Evolutionary conservation across 2,329 filamentous ascomycete genomes (phyloP), one percentile per base, ranked within the genome.

Genomic region (Aspergillus arachidicola): DNA sequence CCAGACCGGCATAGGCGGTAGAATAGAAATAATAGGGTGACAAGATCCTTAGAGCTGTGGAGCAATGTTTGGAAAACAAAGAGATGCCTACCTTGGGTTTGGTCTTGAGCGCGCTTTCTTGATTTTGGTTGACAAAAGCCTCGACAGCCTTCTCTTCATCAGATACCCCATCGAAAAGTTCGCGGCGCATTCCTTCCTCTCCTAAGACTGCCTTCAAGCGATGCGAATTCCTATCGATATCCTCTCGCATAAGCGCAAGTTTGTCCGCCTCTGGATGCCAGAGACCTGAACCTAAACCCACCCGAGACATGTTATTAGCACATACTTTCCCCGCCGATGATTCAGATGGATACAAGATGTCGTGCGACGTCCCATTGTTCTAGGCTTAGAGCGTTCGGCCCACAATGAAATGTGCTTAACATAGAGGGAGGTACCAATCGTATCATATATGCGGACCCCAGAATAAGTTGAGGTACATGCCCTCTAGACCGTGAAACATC

Each of bases 41-140:
- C n/a, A 34, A 32, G 48, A 21, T 19, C 19, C 28, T 10, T 51
- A 12, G 26, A 30, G 48, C 28, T 19, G 41, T 30, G 46, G 26
- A 32, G 19, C 14, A 43, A 57, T 58, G 56, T 32, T 26, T 43
- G 38, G 45, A 54, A 34, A 58, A 5, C 19, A 30, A 48, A 61
- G 32, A 61, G 53, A 34, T 12, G 80, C 85, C 76, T 76, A 93
- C 92, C 87, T 94, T 94, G 5, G 94, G 94, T 73, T 90, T 89
- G 43, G 87, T 94, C 83, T 96, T 96, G 57, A 97, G 82, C 16
- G 93, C 92, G 65, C 87, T 90, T 63, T 88, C 87, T 67, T 86
- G 81, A 71, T 96, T 97, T 68, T 84, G 82, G 50, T 82, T 83
- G 26, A 86, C 84, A 76, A 97, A 96, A 1, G 90, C 90, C 67